Percentiles rank a stretch among this genome's conserved stretches.
These are phyloP conservation scores for Favolaschia claudopus DNA, from an alignment of 768 basidiomycete species.

Conservation along the genomic window DNA sequence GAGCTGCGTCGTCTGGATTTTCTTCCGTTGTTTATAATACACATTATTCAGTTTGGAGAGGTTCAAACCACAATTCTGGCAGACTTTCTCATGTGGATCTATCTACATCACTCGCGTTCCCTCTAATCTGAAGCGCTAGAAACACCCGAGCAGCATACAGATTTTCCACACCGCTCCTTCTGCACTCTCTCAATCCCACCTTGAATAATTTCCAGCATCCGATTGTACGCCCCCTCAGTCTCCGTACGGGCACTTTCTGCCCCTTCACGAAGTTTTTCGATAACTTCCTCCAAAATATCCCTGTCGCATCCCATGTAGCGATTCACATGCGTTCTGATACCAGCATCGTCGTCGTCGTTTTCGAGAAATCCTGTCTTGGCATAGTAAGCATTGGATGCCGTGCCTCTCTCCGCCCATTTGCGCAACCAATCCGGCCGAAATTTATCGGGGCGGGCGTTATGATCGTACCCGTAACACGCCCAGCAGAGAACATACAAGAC, in stretches of 20 bases:
- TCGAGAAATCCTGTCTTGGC: background rate
- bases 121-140: too few relatives aligned
- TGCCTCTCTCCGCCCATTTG: background rate
- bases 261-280: background rate
- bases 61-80: too few relatives aligned
- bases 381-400: background rate
- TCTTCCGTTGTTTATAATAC: too few relatives aligned
- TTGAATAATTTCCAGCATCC: background rate
- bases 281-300: conserved; percentile 12
- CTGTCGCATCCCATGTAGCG: conserved; percentile 17
- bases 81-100: too few relatives aligned
- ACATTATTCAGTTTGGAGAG: too few relatives aligned
- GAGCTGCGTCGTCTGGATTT: too few relatives aligned
- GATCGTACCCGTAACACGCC: conserved; percentile 19
- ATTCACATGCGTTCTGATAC: conserved; percentile 2
- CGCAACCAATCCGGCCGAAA: conserved; percentile 11
- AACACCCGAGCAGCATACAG: too few relatives aligned
- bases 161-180: background rate
- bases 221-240: background rate
- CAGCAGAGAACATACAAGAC: conserved; percentile 19
- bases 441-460: conserved; percentile 10
- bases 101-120: too few relatives aligned
- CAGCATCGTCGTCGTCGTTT: too few relatives aligned
- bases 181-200: background rate
- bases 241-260: background rate